phyloP scores from a whole-genome alignment of 305 asterid species.

The Euphrasia arctica region DNA sequence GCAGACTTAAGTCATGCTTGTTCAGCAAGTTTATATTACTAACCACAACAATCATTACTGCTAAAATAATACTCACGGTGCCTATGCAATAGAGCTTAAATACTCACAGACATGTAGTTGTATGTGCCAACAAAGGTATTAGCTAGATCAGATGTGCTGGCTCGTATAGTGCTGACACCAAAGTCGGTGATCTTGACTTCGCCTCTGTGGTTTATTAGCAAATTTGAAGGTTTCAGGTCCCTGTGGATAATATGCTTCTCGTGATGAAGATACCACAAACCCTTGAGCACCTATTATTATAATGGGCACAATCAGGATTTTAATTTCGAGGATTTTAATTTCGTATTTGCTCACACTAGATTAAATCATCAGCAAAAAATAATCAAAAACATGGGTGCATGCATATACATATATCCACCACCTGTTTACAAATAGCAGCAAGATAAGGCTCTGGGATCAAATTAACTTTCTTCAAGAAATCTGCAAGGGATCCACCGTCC shows the following conservation, averaged over 20 bases:
- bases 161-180: conserved; percentile 91
- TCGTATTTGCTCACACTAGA: conserved; percentile 6
- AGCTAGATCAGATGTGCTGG: conserved; percentile 81
- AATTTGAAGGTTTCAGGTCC: conserved; percentile 93
- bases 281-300: conserved; percentile 75
- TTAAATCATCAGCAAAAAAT: background rate
- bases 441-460: conserved; percentile 89
- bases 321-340: background rate
- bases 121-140: conserved; percentile 95
- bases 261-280: conserved; percentile 97
- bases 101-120: conserved; percentile 99
- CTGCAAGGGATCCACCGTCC: conserved; percentile 98
- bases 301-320: conserved; percentile 14
- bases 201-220: conserved; percentile 88
- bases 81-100: conserved; percentile 4
- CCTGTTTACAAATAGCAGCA: conserved; percentile 95
- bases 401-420: conserved; percentile 25
- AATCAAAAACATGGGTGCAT: conserved; percentile 4
- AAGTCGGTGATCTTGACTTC: conserved; percentile 98
- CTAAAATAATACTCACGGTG: background rate
- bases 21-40: conserved; percentile 7
- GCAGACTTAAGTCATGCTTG: conserved; percentile 1
- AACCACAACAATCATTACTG: conserved; percentile 4
- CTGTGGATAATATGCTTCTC: conserved; percentile 95
- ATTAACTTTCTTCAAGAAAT: conserved; percentile 73